Base-by-base conservation (phyloP, 2,329 filamentous ascomycete species). In the Ceratocystis variospora region DNA sequence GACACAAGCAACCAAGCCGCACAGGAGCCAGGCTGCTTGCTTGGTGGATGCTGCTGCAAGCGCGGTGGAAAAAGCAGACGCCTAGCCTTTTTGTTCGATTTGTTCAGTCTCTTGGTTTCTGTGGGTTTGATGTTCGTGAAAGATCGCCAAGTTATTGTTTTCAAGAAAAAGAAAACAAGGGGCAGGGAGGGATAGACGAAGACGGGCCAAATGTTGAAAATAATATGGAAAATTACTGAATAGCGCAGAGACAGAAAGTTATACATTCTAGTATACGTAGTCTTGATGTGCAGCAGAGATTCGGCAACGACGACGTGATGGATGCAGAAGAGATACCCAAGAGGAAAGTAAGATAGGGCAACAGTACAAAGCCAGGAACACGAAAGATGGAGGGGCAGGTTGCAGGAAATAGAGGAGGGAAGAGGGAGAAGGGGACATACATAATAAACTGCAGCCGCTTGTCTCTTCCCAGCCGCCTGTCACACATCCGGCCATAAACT, bases 231-330 rank as follows among this genome's bases (percentile, higher is more conserved):
- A 17, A 59, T 31, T 3, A 59, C 53, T n/a, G 53, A 59, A 22
- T 59, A 59, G n/a, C 15, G 28, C 53, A 59, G 53, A 59, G 53
- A 59, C 53, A 59, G 53, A 59, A 59, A 59, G 22, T 25, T 59
- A 59, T 19, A 59, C 53, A 59, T 59, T 17, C 53, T 59, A 31
- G 33, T 31, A n/a, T 59, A 31, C 19, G 48, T 53, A 19, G 37
- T 50, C 22, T 50, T 50, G 46, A 12, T 50, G 46, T 41, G 8
- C 3, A 41, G 37, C 37, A 12, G 37, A 41, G 37, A 41, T 41
- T 41, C 37, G 10, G 37, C 37, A 41, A 41, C 37, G 37, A 41
- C 37, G 10, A 41, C 37, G 37, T 15, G 19, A 19, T 31, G 22
- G 19, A 19, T 31, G 22, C 50, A 55, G 50, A 25, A 25, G 50